Percentiles rank a stretch among this genome's conserved stretches.
phyloP scores from a whole-genome alignment of 306 rosid species.

The Mucuna pruriens region DNA sequence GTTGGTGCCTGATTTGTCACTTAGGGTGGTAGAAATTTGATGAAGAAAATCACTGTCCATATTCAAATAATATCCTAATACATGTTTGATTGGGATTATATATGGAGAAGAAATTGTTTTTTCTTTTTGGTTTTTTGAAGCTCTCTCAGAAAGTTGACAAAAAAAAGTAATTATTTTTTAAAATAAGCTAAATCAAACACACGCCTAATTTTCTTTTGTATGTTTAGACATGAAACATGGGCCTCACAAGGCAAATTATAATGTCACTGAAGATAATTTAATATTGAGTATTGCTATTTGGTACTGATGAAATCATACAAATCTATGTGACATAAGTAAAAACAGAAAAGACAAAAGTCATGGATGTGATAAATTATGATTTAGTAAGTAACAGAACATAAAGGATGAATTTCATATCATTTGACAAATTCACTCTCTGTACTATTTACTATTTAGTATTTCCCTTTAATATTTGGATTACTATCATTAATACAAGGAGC shows the following conservation, averaged over 20 bases:
- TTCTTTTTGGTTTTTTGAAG: background rate
- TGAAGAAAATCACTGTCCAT: slow-evolving; percentile 18
- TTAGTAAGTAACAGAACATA: too few relatives aligned
- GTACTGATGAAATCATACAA: too few relatives aligned
- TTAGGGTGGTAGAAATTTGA: background rate
- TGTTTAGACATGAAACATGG: background rate
- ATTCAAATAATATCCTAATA: slow-evolving; percentile 12
- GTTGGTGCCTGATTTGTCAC: slow-evolving; percentile 19
- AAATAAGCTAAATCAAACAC: background rate
- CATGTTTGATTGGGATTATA: background rate
- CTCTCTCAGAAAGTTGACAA: background rate
- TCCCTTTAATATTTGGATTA: slow-evolving; percentile 33
- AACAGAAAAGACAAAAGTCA: too few relatives aligned
- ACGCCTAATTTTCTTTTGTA: background rate
- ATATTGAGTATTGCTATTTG: too few relatives aligned
- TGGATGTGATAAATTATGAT: too few relatives aligned
- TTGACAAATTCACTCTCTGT: too few relatives aligned
- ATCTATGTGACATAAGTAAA: too few relatives aligned
- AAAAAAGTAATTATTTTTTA: background rate
- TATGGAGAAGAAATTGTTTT: background rate
- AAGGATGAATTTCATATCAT: too few relatives aligned
- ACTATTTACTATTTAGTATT: too few relatives aligned
- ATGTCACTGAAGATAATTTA: slow-evolving; percentile 6
- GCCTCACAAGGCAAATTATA: slow-evolving; percentile 18
- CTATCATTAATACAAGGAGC: background rate